Evolutionary conservation across 2,329 filamentous ascomycete genomes (phyloP).

Genomic region (Sporothrix phasma): DNA sequence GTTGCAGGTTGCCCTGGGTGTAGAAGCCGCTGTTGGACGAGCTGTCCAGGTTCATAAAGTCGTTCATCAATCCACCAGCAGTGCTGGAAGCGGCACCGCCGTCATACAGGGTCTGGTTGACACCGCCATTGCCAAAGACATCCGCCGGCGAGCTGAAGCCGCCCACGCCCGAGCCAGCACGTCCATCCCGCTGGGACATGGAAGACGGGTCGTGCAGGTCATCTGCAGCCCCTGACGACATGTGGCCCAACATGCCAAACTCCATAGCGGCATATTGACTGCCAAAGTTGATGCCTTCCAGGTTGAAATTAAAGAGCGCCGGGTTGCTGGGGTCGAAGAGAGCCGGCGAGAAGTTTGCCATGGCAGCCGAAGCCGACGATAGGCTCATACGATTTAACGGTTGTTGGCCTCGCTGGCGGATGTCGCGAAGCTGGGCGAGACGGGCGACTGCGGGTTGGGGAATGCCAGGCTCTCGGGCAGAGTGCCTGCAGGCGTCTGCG

Average conservation of each 20-base stretch:
- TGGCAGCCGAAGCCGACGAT: constrained; percentile 40
- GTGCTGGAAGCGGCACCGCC: constrained; percentile 19
- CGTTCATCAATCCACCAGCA: constrained; percentile 35
- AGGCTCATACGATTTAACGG: constrained; percentile 38
- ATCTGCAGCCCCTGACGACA: constrained; percentile 84
- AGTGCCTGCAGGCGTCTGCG: constrained; percentile 34
- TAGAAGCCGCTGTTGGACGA: constrained; percentile 36
- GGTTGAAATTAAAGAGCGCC: constrained; percentile 88
- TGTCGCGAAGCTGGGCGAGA: constrained; percentile 62
- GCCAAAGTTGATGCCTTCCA: constrained; percentile 88
- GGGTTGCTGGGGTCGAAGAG: constrained; percentile 89
- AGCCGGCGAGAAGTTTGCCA: constrained; percentile 41
- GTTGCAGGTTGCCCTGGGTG: constrained; percentile 48
- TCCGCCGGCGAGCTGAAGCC: constrained; percentile 33
- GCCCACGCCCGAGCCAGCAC: constrained; percentile 26
- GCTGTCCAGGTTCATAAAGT: constrained; percentile 44
- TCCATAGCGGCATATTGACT: constrained; percentile 94
- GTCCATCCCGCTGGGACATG: constrained; percentile 30
- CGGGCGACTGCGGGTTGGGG: constrained; percentile 59
- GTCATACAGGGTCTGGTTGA: constrained; percentile 40
- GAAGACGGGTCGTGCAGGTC: constrained; percentile 58
- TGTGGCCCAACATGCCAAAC: constrained; percentile 92
- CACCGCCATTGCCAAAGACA: constrained; percentile 43
- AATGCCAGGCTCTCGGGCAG: constrained; percentile 45
- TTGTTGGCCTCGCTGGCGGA: constrained; percentile 32